phyloP scores from a whole-genome alignment of 345 rosid genomes.

The Draba incana region DNA sequence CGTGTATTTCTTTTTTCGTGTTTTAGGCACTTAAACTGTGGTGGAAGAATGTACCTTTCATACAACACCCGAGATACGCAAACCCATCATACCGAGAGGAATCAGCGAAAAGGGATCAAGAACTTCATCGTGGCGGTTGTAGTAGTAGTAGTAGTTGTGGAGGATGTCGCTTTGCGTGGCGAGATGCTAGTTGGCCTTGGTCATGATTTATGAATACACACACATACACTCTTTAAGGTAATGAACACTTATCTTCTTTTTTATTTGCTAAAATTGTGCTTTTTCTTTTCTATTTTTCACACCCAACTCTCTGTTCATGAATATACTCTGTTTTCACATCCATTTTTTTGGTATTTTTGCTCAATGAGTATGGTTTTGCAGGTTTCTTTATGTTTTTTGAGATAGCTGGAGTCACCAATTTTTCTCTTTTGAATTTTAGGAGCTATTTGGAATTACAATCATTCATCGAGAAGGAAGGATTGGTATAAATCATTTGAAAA shows the following conservation, averaged over 20 bases:
- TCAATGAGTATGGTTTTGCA: background rate
- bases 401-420: background rate
- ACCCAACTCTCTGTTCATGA: background rate
- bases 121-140: conserved; percentile 50
- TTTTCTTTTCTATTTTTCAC: background rate
- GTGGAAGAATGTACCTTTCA: conserved; percentile 81
- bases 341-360: background rate
- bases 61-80: conserved; percentile 75
- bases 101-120: conserved; percentile 54
- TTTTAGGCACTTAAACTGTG: conserved; percentile 81
- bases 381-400: background rate
- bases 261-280: no score
- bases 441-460: background rate
- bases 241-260: background rate
- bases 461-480: background rate
- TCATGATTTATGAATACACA: conserved; percentile 58
- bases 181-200: conserved; percentile 97
- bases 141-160: conserved; percentile 17
- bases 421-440: background rate
- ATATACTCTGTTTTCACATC: background rate
- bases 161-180: conserved; percentile 69
- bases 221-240: background rate
- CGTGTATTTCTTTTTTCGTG: background rate
- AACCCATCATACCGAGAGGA: conserved; percentile 69
- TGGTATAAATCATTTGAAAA: conserved; percentile 6